These are phyloP conservation scores for Komagataella pastoris DNA, from an alignment of 805 yeast species.

Conservation along the genomic window DNA sequence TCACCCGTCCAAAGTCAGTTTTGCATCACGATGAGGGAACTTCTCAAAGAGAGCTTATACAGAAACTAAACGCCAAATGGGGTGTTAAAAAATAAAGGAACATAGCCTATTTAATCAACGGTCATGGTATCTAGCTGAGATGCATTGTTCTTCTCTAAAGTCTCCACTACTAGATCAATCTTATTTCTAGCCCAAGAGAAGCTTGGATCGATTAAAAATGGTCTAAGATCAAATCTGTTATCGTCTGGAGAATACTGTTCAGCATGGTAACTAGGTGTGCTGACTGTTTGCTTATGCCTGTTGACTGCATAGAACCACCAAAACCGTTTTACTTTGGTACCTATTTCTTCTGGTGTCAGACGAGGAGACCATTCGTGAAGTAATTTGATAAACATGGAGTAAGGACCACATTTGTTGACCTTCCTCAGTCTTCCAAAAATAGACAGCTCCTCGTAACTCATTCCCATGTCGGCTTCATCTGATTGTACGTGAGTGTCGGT, in stretches of 20 bases:
- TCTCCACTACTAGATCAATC: conserved; percentile 60
- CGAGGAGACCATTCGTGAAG: conserved; percentile 85
- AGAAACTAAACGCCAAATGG: conserved; percentile 18
- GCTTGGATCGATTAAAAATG: conserved; percentile 84
- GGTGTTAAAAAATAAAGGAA: conserved; percentile 12
- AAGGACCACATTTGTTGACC: conserved; percentile 92
- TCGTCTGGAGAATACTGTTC: conserved; percentile 98
- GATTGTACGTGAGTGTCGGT: conserved; percentile 87
- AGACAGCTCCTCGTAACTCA: conserved; percentile 90
- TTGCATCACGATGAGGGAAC: conserved; percentile 2
- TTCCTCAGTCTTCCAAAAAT: conserved; percentile 85
- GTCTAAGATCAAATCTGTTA: conserved; percentile 89
- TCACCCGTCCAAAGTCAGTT: conserved; percentile 22
- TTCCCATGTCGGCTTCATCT: conserved; percentile 97
- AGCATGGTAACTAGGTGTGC: conserved; percentile 96
- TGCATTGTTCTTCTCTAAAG: conserved; percentile 22
- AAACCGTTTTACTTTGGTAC: conserved; percentile 85
- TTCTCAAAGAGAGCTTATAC: conserved; percentile 14
- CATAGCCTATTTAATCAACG: conserved; percentile 23
- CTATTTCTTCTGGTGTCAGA: conserved; percentile 69
- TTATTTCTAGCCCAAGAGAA: conserved; percentile 84
- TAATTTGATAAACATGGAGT: conserved; percentile 82
- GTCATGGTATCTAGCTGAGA: conserved; percentile 26
- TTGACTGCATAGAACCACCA: conserved; percentile 91
- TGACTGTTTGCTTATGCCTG: conserved; percentile 94